Evolutionary conservation across 495 filamentous ascomycete species (phyloP), one percentile per base, ranked within the genome.

Genomic region (Stereocaulon alpinum): DNA sequence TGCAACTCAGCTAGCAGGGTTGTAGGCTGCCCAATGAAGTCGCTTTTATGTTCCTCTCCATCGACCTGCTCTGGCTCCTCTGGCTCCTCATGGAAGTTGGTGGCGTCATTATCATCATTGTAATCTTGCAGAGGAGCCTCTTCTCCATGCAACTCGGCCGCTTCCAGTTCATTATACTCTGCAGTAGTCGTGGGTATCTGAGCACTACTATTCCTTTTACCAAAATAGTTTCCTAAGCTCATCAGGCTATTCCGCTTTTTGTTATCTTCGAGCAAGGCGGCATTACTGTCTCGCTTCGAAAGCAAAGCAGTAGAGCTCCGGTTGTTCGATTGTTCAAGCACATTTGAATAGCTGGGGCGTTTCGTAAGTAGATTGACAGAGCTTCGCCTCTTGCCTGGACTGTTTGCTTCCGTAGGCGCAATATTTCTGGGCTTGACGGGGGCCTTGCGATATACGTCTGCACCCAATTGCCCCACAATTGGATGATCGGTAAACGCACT

Each of bases 401-500:
- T 63, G 51, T 65, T 54, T 48, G 60, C 66, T 47, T 68, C 62
- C 44, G 56, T 65, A 9, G 66, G 40, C 29, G 59, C 18, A 29
- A 65, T 59, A 42, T 67, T 70, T 15, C 62, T 59, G 3, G 65
- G 62, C 53, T 68, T 73, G 55, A 62, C 65, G 30, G 73, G 71
- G 5, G 71, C 63, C 51, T 70, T 67, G 2, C 79, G 79, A 64
- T 88, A 87, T 0, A 88, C 80, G 64, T 88, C 81, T 1, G 78
- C 67, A 51, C 86, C 86, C 17, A 86, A 67, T 40, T 82, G 81
- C 15, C 91, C 92, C 32, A 85, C 87, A 60, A 87, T 88, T 11
- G 87, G 86, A 70, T 98, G 93, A 67, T 97, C 91, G 0, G 89
- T 96, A 66, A 96, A 97, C 52, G 93, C 93, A 45, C 79, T 89